Percentiles rank a stretch among this genome's conserved stretches.
Evolutionary conservation across 192 early-diverging fungal species (phyloP).

Genomic region (Podila verticillata): DNA sequence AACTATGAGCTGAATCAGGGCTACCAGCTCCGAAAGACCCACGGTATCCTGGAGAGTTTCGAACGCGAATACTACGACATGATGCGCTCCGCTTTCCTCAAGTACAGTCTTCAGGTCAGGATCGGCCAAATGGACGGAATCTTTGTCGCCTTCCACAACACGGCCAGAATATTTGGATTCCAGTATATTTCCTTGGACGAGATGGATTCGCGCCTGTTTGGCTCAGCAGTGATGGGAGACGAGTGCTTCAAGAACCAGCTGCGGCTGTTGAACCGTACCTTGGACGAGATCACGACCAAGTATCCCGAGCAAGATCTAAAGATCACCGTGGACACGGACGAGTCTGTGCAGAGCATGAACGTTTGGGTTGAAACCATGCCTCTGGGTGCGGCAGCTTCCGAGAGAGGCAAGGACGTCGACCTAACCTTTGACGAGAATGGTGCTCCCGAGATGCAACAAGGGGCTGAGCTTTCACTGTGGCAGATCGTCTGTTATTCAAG

Average conservation of each 20-base stretch:
- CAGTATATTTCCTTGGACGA: slow-evolving; percentile 87
- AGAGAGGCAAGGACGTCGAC: slow-evolving; percentile 5
- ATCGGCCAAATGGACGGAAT: slow-evolving; percentile 97
- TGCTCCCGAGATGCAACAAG: slow-evolving; percentile 42
- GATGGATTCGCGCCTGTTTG: slow-evolving; percentile 85
- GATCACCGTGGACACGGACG: slow-evolving; percentile 50
- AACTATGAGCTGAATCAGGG: slow-evolving; percentile 76
- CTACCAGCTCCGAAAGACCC: slow-evolving; percentile 72
- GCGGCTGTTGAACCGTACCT: slow-evolving; percentile 67
- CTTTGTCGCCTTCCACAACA: slow-evolving; percentile 94
- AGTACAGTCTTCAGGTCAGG: slow-evolving; percentile 91
- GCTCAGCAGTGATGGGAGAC: slow-evolving; percentile 72
- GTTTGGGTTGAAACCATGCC: slow-evolving; percentile 51
- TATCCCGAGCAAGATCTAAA: slow-evolving; percentile 62
- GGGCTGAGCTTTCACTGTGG: slow-evolving; percentile 40
- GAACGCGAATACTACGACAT: slow-evolving; percentile 96
- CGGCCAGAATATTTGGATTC: slow-evolving; percentile 90
- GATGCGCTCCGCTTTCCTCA: slow-evolving; percentile 90
- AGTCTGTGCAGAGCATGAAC: slow-evolving; percentile 49
- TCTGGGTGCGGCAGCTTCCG: slow-evolving; percentile 23
- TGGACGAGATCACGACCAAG: slow-evolving; percentile 69
- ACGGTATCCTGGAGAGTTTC: slow-evolving; percentile 81
- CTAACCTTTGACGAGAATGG: slow-evolving; percentile 32
- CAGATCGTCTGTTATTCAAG: slow-evolving; percentile 49
- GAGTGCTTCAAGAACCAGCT: slow-evolving; percentile 74